Evolutionary conservation across 2,329 filamentous ascomycete genomes (phyloP), one percentile per base, ranked within the genome.

Genomic region (Alternaria brassicae): DNA sequence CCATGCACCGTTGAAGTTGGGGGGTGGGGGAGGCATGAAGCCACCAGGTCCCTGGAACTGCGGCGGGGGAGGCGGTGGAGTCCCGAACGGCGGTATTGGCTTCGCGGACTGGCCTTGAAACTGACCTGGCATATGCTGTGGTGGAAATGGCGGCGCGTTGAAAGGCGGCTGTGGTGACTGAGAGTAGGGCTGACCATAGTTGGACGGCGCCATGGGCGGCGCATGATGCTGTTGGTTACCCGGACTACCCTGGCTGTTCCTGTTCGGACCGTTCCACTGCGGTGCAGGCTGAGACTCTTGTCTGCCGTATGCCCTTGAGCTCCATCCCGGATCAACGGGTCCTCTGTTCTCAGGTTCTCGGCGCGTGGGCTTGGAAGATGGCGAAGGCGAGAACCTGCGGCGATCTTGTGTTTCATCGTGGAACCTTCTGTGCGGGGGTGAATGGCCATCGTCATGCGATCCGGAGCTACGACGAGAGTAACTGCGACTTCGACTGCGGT

Each of bases 1-100:
- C 54, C 62, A 73, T 21, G 58, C 55, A n/a, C 68, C 70, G 9
- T 60, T 69, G 41, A 62, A 71, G 44, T 67, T 70, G 21, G 66
- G 64, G 7, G 71, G 68, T 19, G 68, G 70, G 13, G 71, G 71
- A 6, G 67, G 70, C 2, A 68, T 45, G n/a, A 61, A 61, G 13
- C 57, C 62, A 36, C 47, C 57, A 8, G 57, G 52, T 48, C 60
- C 63, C 27, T 67, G 70, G 37, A 66, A 67, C 10, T 62, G 59
- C 32, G 64, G 63, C 8, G 67, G 64, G 2, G 71, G 68, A 6
- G 67, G 67, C 8, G 70, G 70, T 15, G 64, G 65, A 13, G 60
- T 63, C 10, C 47, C 57, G 36, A 69, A 67, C 7, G 56, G 53
- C 37, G 65, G 65, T 53, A 61, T 63, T 41, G 64, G 64, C 56